phyloP scores from a whole-genome alignment of 2,329 filamentous ascomycete species.

The Rutstroemia sp. region DNA sequence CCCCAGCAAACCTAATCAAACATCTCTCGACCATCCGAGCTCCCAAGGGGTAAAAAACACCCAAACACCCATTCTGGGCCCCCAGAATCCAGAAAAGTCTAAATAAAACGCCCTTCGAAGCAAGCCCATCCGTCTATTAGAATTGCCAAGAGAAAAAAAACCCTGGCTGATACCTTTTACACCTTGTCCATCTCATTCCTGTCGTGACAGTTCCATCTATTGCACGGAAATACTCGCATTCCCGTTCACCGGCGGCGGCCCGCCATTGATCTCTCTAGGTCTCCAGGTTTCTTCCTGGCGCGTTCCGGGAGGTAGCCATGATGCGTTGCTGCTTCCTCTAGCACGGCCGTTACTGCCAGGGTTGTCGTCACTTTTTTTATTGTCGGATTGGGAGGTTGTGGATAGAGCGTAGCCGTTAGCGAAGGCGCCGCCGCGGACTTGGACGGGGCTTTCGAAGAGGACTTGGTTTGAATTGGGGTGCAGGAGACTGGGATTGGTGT shows the following conservation, averaged over 20 bases:
- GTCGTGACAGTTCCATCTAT: background rate
- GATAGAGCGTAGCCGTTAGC: slow-evolving; percentile 5
- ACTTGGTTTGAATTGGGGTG: background rate
- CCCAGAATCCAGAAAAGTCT: background rate
- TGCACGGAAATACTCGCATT: background rate
- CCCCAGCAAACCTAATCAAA: no score
- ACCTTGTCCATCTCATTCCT: background rate
- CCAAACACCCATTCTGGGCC: background rate
- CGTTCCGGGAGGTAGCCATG: slow-evolving; percentile 71
- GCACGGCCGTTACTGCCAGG: slow-evolving; percentile 45
- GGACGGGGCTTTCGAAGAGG: background rate
- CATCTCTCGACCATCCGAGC: no score
- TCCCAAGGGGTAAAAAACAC: background rate
- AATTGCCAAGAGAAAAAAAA: no score
- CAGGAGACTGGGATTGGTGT: slow-evolving; percentile 8
- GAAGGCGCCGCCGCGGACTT: slow-evolving; percentile 15
- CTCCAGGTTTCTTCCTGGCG: slow-evolving; percentile 83
- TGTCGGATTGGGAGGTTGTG: slow-evolving; percentile 38
- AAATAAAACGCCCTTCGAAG: background rate
- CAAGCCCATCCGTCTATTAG: background rate
- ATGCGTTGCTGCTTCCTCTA: slow-evolving; percentile 38
- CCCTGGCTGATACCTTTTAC: no score
- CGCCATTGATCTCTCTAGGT: slow-evolving; percentile 13
- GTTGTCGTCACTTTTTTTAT: slow-evolving; percentile 36
- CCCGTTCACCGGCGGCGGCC: background rate